phyloP scores from a whole-genome alignment of 2,329 filamentous ascomycete genomes.

The Diaporthe nobilis region DNA sequence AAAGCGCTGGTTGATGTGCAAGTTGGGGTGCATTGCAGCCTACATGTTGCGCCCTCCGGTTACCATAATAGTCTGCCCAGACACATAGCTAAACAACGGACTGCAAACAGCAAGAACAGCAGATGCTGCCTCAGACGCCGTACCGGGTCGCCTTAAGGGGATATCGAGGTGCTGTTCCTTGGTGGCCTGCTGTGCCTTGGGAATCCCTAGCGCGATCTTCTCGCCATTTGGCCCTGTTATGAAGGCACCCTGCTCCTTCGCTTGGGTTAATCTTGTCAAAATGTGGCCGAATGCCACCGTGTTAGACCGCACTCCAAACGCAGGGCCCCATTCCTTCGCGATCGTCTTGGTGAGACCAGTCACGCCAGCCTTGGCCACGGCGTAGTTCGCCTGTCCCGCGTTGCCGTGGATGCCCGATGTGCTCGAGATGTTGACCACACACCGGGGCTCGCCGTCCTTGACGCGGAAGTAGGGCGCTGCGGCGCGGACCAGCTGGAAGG shows the following conservation, averaged over 20 bases:
- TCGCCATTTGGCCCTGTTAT: slow-evolving; percentile 82
- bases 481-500: slow-evolving; percentile 85
- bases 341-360: slow-evolving; percentile 89
- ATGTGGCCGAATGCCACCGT: slow-evolving; percentile 90
- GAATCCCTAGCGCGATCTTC: slow-evolving; percentile 82
- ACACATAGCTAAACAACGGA: slow-evolving; percentile 87
- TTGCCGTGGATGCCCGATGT: slow-evolving; percentile 89
- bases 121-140: slow-evolving; percentile 84
- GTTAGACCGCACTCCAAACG: slow-evolving; percentile 86
- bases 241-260: slow-evolving; percentile 88
- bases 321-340: slow-evolving; percentile 91
- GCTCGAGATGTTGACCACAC: slow-evolving; percentile 86
- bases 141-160: slow-evolving; percentile 81
- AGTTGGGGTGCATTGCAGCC: not conserved
- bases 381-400: slow-evolving; percentile 92
- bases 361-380: slow-evolving; percentile 86
- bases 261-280: slow-evolving; percentile 82
- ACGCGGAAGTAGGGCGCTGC: slow-evolving; percentile 91
- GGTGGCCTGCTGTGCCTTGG: slow-evolving; percentile 67
- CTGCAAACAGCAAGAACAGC: slow-evolving; percentile 84
- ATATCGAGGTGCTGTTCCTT: slow-evolving; percentile 75
- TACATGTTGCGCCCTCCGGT: slow-evolving; percentile 81
- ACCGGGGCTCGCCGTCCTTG: slow-evolving; percentile 82
- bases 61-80: slow-evolving; percentile 88
- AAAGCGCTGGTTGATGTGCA: not conserved